Evolutionary conservation across 257 asterid species (phyloP).

Genomic region (Solanum sitiens): DNA sequence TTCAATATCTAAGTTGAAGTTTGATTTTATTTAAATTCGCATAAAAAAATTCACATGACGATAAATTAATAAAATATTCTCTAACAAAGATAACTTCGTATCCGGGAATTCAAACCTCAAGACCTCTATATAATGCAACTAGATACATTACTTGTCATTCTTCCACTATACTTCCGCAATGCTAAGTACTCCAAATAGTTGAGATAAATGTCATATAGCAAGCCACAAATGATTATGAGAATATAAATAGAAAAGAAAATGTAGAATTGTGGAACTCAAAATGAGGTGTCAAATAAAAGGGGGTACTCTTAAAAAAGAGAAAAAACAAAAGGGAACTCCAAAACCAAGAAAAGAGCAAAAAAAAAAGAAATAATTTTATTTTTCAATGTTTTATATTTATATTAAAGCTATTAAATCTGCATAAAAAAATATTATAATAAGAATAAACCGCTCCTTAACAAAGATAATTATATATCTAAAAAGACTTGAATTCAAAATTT

Average conservation of each 20-base stretch:
- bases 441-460: neutral
- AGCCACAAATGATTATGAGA: neutral
- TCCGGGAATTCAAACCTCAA: too few relatives aligned
- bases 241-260: neutral
- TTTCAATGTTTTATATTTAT: neutral
- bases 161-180: neutral
- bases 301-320: constrained; percentile 6
- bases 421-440: too few relatives aligned
- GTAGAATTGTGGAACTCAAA: constrained; percentile 11
- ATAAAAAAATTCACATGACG: accelerated
- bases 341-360: neutral
- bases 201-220: constrained; percentile 5
- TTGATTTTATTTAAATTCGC: too few relatives aligned
- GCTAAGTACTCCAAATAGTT: neutral
- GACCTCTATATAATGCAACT: neutral
- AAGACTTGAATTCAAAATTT: too few relatives aligned
- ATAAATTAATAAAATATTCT: too few relatives aligned
- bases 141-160: too few relatives aligned
- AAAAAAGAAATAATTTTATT: neutral
- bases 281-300: constrained; percentile 19
- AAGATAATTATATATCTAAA: too few relatives aligned
- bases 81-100: accelerated
- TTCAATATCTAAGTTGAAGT: accelerated
- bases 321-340: constrained; percentile 8
- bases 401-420: accelerated